A percentile compares a stretch with the other conserved stretches of the same genome.
phyloP scores from a whole-genome alignment of 352 stramenopile genomes.

The Pythium aristosporum region DNA sequence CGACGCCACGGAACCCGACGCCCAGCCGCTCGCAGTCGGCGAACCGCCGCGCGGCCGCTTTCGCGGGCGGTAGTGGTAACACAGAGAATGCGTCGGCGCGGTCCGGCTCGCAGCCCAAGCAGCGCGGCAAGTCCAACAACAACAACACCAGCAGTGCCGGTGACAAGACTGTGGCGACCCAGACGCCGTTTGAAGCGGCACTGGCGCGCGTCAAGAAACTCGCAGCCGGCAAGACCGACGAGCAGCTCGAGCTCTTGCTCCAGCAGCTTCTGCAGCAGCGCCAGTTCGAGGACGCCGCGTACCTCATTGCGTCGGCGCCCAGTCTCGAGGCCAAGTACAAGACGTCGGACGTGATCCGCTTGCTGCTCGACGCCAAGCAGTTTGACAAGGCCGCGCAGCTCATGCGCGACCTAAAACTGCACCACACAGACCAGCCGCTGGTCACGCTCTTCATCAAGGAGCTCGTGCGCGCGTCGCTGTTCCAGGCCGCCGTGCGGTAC shows the following conservation, averaged over 20 bases:
- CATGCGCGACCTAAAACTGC: constrained; percentile 72
- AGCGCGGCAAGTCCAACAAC: constrained; percentile 27
- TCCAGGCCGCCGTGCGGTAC: constrained; percentile 66
- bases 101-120: constrained; percentile 57
- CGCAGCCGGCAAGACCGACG: constrained; percentile 34
- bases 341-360: constrained; percentile 71
- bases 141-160: constrained; percentile 24
- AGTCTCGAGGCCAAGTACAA: constrained; percentile 70
- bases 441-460: constrained; percentile 85
- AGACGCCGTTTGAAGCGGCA: constrained; percentile 32
- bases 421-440: constrained; percentile 59
- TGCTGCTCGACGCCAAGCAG: constrained; percentile 64
- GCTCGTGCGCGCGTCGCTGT: constrained; percentile 61
- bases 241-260: constrained; percentile 54
- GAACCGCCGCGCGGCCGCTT: not conserved
- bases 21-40: constrained; percentile 19
- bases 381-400: constrained; percentile 67
- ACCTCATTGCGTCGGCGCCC: constrained; percentile 55
- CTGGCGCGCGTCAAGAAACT: constrained; percentile 38
- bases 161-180: constrained; percentile 12
- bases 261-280: constrained; percentile 49
- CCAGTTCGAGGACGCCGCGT: constrained; percentile 62
- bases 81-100: constrained; percentile 7
- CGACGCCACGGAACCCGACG: not conserved
- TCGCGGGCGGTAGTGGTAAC: not conserved